These are phyloP conservation scores for Sarocladiaceae sp. DNA, from an alignment of 2,329 filamentous ascomycete genomes.

Conservation along the genomic window DNA sequence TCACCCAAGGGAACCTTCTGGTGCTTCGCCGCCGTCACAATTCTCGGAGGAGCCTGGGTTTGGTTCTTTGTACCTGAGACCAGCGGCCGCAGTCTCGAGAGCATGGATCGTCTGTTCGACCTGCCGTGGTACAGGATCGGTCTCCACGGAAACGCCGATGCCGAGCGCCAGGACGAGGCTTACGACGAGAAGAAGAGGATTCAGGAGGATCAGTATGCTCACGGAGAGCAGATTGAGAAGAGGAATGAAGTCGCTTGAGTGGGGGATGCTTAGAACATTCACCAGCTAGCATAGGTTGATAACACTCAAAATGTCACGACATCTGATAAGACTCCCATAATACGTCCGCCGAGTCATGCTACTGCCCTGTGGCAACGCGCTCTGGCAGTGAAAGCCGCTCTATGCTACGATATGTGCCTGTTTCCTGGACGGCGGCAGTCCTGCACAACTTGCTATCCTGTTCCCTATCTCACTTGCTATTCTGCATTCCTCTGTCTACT, in stretches of 20 bases:
- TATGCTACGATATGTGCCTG: too few species aligned
- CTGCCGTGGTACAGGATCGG: slow-evolving; percentile 65
- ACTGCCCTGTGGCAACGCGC: too few species aligned
- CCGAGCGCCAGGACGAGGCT: slow-evolving; percentile 12
- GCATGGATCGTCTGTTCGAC: slow-evolving; percentile 58
- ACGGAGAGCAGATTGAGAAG: slow-evolving; percentile 30
- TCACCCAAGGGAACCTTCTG: slow-evolving; percentile 15
- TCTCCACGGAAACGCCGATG: slow-evolving; percentile 29
- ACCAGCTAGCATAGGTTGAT: too few species aligned
- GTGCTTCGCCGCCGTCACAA: slow-evolving; percentile 14
- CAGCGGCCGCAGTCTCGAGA: slow-evolving; percentile 48
- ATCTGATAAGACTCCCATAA: too few species aligned
- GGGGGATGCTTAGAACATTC: too few species aligned
- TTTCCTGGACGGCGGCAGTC: too few species aligned
- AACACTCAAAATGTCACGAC: too few species aligned
- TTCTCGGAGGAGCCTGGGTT: slow-evolving; percentile 52
- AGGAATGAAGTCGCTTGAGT: slow-evolving; percentile 5
- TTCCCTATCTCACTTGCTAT: too few species aligned
- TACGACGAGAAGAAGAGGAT: slow-evolving; percentile 11
- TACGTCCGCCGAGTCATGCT: too few species aligned
- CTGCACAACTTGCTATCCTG: too few species aligned
- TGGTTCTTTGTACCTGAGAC: slow-evolving; percentile 62
- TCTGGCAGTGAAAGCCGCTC: too few species aligned
- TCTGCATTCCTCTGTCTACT: too few species aligned
- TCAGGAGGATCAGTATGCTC: slow-evolving; percentile 21